Evolutionary conservation across 805 yeast species (phyloP).

Genomic region (Saccharomycopsis javanensis): DNA sequence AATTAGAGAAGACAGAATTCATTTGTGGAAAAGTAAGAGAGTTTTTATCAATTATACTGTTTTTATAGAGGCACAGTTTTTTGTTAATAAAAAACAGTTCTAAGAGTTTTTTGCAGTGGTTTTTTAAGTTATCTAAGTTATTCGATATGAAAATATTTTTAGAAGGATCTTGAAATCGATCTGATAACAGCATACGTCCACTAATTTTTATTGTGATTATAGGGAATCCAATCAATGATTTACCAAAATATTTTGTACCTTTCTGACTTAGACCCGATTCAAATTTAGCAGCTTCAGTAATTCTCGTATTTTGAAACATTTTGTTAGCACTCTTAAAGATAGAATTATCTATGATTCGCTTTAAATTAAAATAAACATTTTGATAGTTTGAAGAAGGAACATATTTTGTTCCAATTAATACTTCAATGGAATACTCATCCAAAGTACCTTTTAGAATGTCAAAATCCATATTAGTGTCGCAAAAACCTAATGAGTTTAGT

Average conservation of each 20-base stretch:
- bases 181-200: conserved; percentile 1
- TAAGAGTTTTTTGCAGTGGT: not conserved
- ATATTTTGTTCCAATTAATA: conserved; percentile 30
- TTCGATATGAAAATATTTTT: not conserved
- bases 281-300: not conserved
- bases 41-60: not conserved
- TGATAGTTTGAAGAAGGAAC: conserved; percentile 33
- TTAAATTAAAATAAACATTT: conserved; percentile 36
- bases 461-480: not conserved
- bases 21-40: not conserved
- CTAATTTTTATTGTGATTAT: not conserved
- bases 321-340: conserved; percentile 11
- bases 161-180: conserved; percentile 6
- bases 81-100: not conserved
- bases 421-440: not conserved
- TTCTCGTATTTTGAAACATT: not conserved
- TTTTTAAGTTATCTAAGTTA: not conserved
- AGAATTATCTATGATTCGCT: conserved; percentile 24
- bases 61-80: not conserved
- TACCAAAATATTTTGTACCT: not conserved
- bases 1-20: no score
- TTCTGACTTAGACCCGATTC: not conserved
- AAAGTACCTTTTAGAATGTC: not conserved
- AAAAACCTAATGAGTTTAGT: conserved; percentile 25
- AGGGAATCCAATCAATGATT: not conserved